Evolutionary conservation across 495 filamentous ascomycete species (phyloP).

Genomic region (Amphirosellinia nigrospora): DNA sequence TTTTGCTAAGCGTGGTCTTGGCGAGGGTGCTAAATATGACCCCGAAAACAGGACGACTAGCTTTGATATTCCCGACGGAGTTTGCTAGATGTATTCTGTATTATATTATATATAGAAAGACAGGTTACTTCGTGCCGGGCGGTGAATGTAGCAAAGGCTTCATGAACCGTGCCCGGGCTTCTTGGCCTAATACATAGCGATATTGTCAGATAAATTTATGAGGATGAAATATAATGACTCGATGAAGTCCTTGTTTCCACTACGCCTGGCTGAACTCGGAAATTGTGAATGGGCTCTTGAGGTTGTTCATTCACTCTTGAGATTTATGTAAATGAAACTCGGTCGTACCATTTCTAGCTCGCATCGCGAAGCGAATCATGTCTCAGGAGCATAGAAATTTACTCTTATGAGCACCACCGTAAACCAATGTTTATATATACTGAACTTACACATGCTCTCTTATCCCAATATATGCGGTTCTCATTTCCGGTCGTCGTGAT

Average conservation of each 20-base stretch:
- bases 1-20: constrained; percentile 52
- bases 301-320: neutral
- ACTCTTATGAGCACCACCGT: too few relatives aligned
- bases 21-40: constrained; percentile 32
- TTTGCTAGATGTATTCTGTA: constrained; percentile 26
- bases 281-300: too few relatives aligned
- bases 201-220: neutral
- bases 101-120: constrained; percentile 1
- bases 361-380: too few relatives aligned
- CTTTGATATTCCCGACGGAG: constrained; percentile 22
- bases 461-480: too few relatives aligned
- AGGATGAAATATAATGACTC: neutral
- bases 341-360: too few relatives aligned
- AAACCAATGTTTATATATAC: too few relatives aligned
- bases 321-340: neutral
- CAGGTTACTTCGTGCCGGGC: neutral
- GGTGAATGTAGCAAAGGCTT: neutral
- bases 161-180: neutral
- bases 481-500: too few relatives aligned
- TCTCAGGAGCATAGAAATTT: too few relatives aligned
- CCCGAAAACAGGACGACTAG: constrained; percentile 23
- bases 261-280: neutral
- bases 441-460: too few relatives aligned
- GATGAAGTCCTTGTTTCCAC: neutral
- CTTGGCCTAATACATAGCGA: neutral